These are phyloP conservation scores for Leccinum sublutescens DNA, from an alignment of 768 basidiomycete species.

Conservation along the genomic window DNA sequence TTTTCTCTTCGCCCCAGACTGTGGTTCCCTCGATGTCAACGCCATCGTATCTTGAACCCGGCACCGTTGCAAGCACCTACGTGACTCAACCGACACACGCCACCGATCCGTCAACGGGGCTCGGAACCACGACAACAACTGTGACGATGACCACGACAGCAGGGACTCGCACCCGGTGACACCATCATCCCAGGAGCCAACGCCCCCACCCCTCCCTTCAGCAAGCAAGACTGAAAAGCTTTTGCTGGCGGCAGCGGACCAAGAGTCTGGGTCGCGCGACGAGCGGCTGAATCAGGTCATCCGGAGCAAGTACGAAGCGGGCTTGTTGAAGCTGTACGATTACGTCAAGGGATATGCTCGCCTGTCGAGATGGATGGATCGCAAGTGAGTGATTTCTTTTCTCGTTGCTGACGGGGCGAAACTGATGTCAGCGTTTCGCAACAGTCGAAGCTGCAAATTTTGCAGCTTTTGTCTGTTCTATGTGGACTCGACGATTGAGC, in stretches of 20 bases:
- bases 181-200: constrained; percentile 36
- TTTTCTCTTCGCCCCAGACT: constrained; percentile 54
- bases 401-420: background rate
- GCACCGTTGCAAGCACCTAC: constrained; percentile 16
- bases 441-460: constrained; percentile 87
- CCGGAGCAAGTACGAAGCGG: constrained; percentile 95
- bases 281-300: constrained; percentile 86
- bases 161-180: constrained; percentile 15
- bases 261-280: constrained; percentile 86
- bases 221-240: constrained; percentile 67
- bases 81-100: constrained; percentile 13
- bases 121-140: background rate
- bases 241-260: constrained; percentile 91
- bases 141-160: constrained; percentile 16
- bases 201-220: constrained; percentile 57
- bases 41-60: constrained; percentile 21
- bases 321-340: constrained; percentile 91
- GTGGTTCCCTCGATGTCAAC: constrained; percentile 45
- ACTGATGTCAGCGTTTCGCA: constrained; percentile 67
- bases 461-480: constrained; percentile 74
- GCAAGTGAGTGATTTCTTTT: constrained; percentile 56
- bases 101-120: constrained; percentile 21
- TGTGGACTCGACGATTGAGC: background rate
- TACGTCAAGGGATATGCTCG: constrained; percentile 95
- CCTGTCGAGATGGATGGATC: constrained; percentile 92